Conservation (phyloP, 2,329 filamentous ascomycete genomes). For the Plectosphaerella plurivora region DNA sequence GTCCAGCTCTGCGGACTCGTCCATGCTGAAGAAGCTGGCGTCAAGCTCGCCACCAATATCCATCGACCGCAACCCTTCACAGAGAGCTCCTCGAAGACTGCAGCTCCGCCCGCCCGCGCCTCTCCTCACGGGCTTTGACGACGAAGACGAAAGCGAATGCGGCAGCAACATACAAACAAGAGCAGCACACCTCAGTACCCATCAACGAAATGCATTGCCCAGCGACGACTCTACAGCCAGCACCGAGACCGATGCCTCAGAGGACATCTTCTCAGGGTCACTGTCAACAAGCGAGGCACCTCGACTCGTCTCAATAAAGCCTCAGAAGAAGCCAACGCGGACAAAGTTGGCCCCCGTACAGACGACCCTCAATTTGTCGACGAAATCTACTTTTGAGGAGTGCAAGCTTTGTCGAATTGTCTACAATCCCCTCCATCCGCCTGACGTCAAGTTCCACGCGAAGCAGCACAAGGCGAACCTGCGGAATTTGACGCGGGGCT, state of each 20-base stretch:
- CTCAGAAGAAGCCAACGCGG: conserved; percentile 6
- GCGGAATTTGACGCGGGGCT: conserved; percentile 11
- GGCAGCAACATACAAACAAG: background rate
- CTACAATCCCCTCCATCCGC: conserved; percentile 38
- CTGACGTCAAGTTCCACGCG: conserved; percentile 36
- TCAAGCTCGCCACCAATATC: conserved; percentile 20
- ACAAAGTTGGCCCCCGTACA: conserved; percentile 24
- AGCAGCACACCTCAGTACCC: too few species aligned
- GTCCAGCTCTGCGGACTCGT: conserved; percentile 6
- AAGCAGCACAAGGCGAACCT: conserved; percentile 27
- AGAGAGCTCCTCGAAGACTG: conserved; percentile 11
- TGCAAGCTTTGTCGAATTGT: conserved; percentile 37
- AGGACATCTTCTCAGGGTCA: background rate
- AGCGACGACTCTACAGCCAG: background rate
- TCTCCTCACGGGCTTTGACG: background rate
- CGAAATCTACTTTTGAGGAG: conserved; percentile 35
- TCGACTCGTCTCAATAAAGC: background rate
- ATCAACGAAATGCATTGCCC: background rate
- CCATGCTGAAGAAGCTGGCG: background rate
- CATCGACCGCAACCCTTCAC: background rate
- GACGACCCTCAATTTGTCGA: conserved; percentile 39
- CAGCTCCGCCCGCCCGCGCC: conserved; percentile 9
- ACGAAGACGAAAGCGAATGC: background rate
- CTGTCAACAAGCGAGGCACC: background rate
- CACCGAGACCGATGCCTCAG: background rate